Percentiles rank a stretch among this genome's conserved stretches.
Conservation (phyloP, 176 grass and related monocot genomes). For the Zoysia pacifica region DNA sequence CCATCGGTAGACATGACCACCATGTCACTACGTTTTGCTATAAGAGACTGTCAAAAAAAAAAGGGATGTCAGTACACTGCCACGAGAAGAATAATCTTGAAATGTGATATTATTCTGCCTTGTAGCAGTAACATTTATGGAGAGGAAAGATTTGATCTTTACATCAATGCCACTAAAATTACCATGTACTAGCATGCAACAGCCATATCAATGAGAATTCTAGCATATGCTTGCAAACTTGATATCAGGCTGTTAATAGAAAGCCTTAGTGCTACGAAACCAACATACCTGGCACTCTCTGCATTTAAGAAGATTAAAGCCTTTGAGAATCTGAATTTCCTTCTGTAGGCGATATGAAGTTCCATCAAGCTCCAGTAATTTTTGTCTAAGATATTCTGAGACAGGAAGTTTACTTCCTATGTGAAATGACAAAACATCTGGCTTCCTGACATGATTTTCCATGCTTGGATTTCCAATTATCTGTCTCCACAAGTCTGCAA, state of each 20-base stretch:
- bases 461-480: constrained; percentile 72
- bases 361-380: constrained; percentile 88
- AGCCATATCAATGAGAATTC: not conserved
- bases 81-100: not conserved
- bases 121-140: not conserved
- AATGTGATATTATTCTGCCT: not conserved
- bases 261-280: not conserved
- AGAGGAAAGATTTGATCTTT: constrained; percentile 17
- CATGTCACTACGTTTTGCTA: constrained; percentile 90
- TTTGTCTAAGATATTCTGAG: constrained; percentile 83
- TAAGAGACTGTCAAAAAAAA: constrained; percentile 48
- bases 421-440: constrained; percentile 87
- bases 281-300: constrained; percentile 69
- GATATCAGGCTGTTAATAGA: not conserved
- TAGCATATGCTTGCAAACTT: not conserved
- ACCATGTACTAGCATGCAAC: constrained; percentile 18
- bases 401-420: constrained; percentile 90
- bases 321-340: constrained; percentile 91
- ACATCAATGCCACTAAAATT: constrained; percentile 7
- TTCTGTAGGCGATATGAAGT: constrained; percentile 75
- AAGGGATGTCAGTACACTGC: constrained; percentile 17
- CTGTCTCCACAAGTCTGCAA: constrained; percentile 78
- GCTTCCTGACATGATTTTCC: constrained; percentile 71
- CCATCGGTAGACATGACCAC: constrained; percentile 89
- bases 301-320: constrained; percentile 79